Percentiles rank a stretch among this genome's conserved stretches.
phyloP scores from a whole-genome alignment of 148 eudicot genomes.

The Persicaria tinctoria region DNA sequence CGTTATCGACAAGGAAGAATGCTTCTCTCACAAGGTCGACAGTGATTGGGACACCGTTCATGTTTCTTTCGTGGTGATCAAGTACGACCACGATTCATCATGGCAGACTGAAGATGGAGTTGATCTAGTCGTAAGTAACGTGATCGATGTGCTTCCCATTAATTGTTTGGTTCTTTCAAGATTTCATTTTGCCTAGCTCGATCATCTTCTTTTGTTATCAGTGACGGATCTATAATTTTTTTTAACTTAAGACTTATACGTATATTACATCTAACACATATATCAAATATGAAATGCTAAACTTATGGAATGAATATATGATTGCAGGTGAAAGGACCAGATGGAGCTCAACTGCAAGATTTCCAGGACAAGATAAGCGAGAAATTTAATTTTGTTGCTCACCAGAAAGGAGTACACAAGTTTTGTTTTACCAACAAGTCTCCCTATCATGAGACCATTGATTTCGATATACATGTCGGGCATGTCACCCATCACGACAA shows the following conservation, averaged over 20 bases:
- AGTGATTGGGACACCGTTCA: slow-evolving; percentile 60
- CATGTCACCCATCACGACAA: slow-evolving; percentile 62
- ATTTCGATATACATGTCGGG: slow-evolving; percentile 79
- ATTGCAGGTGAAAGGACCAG: slow-evolving; percentile 69
- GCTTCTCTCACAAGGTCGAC: slow-evolving; percentile 77
- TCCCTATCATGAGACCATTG: slow-evolving; percentile 85
- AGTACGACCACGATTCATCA: slow-evolving; percentile 42
- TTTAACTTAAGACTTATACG: no score
- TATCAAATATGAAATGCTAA: no score
- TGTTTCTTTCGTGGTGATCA: slow-evolving; percentile 75
- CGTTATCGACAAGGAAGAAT: slow-evolving; percentile 81
- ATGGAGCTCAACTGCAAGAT: slow-evolving; percentile 62
- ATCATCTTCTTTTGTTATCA: no score
- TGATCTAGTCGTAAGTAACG: slow-evolving; percentile 65
- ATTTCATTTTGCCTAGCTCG: no score
- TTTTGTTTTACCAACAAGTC: slow-evolving; percentile 87
- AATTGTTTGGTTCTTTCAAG: no score
- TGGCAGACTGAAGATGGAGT: slow-evolving; percentile 76
- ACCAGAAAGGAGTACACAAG: slow-evolving; percentile 59
- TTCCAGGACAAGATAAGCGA: slow-evolving; percentile 58
- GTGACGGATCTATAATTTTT: no score
- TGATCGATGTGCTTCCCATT: no score
- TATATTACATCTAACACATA: no score
- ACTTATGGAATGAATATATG: background rate
- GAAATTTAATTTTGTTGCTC: slow-evolving; percentile 66